Percentiles rank a stretch among this genome's conserved stretches.
Evolutionary conservation across 139 green algal genomes (phyloP).

Genomic region (Mesotaenium endlicherianum): DNA sequence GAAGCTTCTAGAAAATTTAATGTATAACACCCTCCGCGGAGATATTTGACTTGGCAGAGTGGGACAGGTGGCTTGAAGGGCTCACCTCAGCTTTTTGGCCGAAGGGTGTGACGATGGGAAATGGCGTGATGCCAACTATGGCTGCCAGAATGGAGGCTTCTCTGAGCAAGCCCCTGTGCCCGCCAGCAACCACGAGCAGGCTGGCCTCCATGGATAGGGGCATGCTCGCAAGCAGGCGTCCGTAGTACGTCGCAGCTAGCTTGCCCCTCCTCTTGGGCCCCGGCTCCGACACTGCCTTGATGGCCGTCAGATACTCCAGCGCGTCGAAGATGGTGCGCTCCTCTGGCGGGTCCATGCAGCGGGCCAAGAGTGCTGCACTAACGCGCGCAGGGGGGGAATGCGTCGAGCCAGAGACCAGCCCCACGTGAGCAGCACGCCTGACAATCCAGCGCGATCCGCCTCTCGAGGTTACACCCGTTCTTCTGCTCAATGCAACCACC

Average conservation of each 20-base stretch:
- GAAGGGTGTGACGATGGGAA: conserved; percentile 55
- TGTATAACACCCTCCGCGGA: no score
- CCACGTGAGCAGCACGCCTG: no score
- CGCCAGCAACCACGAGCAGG: conserved; percentile 34
- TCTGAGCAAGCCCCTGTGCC: conserved; percentile 25
- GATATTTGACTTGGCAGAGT: no score
- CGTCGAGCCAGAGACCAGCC: no score
- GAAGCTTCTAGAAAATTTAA: no score
- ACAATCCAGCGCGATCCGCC: no score
- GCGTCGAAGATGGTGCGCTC: conserved; percentile 2
- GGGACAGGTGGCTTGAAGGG: no score
- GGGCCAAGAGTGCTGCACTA: conserved; percentile 30
- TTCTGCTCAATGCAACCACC: no score
- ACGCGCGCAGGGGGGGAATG: no score
- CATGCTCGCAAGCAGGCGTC: conserved; percentile 40
- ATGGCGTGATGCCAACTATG: conserved; percentile 41
- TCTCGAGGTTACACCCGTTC: no score
- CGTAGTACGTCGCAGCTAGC: conserved; percentile 12
- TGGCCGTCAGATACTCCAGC: conserved; percentile 11
- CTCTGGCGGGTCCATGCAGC: conserved; percentile 48
- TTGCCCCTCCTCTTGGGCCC: not conserved
- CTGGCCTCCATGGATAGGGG: conserved; percentile 45
- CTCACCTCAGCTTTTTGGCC: conserved; percentile 11
- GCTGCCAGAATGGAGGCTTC: conserved; percentile 37
- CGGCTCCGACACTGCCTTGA: not conserved